Percentiles rank a stretch among this genome's conserved stretches.
Conservation (phyloP, 1,284 basidiomycete species). For the Papiliotrema nemorosa region DNA sequence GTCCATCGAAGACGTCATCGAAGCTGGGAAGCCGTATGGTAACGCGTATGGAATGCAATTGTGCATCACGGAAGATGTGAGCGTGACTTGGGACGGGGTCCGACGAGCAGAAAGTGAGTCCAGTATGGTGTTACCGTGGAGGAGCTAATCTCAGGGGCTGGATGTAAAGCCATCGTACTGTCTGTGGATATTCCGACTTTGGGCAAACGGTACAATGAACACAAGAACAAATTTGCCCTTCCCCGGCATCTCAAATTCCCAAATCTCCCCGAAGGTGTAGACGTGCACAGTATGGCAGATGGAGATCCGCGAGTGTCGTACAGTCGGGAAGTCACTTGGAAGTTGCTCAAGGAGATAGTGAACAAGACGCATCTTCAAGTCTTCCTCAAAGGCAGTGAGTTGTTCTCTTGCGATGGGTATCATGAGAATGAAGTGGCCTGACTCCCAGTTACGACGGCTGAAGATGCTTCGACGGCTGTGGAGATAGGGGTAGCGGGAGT, state of each 20-base stretch:
- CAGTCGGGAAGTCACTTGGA: background rate
- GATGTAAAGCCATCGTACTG: slow-evolving; percentile 24
- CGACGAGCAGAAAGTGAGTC: slow-evolving; percentile 23
- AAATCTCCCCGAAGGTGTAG: slow-evolving; percentile 13
- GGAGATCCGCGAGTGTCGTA: slow-evolving; percentile 14
- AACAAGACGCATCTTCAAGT: background rate
- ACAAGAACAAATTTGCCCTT: slow-evolving; percentile 16
- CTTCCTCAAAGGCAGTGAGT: background rate
- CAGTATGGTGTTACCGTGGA: background rate
- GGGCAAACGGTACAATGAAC: slow-evolving; percentile 23
- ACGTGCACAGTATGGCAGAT: slow-evolving; percentile 7
- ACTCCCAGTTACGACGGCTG: background rate
- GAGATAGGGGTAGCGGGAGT: slow-evolving; percentile 17
- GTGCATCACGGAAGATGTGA: slow-evolving; percentile 21
- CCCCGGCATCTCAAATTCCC: slow-evolving; percentile 12
- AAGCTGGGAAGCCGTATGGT: slow-evolving; percentile 10
- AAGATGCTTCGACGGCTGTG: background rate
- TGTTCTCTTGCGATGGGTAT: too few species aligned
- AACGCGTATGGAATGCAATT: slow-evolving; percentile 29
- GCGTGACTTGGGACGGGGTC: slow-evolving; percentile 22
- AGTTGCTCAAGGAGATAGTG: background rate
- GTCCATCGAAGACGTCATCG: slow-evolving; percentile 27
- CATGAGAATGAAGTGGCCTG: background rate
- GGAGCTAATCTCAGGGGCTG: slow-evolving; percentile 6
- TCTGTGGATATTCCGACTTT: slow-evolving; percentile 29